Evolutionary conservation across 2,329 filamentous ascomycete species (phyloP), one percentile per base, ranked within the genome.

Genomic region (Colletotrichum truncatum): DNA sequence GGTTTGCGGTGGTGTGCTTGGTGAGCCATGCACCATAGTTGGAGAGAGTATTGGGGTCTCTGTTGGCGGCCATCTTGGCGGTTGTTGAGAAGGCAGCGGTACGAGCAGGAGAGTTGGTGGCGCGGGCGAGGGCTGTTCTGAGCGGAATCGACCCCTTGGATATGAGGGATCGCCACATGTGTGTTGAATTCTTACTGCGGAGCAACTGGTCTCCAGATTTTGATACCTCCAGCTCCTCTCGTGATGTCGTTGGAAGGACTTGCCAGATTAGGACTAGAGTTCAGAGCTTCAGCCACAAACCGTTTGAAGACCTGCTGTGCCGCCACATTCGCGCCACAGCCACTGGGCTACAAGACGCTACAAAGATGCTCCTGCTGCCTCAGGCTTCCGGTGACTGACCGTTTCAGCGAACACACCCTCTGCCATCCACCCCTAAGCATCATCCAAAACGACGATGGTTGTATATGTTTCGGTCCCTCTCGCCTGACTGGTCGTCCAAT

Each of bases 21-120:
- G 93, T 97, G 67, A 88, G 84, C 89, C 93, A 98, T 60, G 91
- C 89, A 77, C 93, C 89, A 80, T 98, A 98, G 82, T 98, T 98
- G 75, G 93, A 92, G 64, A 96, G 81, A 25, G 96, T 98, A 77
- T 94, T 97, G 56, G 94, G 94, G 80, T 98, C 95, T 73, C 93
- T 88, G 53, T 84, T 72, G 57, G 69, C 69, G 46, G 63, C 23
- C 62, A 64, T 64, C 34, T 55, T 65, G 36, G 63, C 63, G 43
- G 63, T 55, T 4, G 48, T 62, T 11, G 34, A 41, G 45, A 65
- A 62, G 49, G 51, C 34, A 41, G 32, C 61, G 25, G 62, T 48
- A 18, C 57, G 57, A 28, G 16, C 63, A 9, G 38, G 18, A 14
- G 57, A 23, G 23, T 28, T 45, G 28, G 12, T 28, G 43, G 63